These are phyloP conservation scores for Lenzites betulinus DNA, from an alignment of 768 basidiomycete species.

Conservation along the genomic window DNA sequence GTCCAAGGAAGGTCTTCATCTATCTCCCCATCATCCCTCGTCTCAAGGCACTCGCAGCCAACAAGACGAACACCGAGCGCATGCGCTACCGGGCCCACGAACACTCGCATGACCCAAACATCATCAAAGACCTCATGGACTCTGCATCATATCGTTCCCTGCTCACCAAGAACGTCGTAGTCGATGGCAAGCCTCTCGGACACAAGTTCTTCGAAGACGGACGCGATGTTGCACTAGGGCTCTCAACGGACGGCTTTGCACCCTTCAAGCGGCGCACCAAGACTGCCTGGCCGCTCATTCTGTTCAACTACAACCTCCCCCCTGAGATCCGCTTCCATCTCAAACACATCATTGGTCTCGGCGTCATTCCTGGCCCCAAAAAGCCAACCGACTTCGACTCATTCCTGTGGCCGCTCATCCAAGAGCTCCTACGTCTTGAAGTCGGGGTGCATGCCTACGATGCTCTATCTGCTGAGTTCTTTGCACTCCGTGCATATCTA, in stretches of 20 bases:
- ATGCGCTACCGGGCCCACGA: too few species aligned
- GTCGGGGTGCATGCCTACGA: conserved; percentile 40
- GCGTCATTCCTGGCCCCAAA: conserved; percentile 48
- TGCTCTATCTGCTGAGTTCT: conserved; percentile 24
- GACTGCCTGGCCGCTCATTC: conserved; percentile 44
- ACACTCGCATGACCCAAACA: too few species aligned
- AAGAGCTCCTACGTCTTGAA: conserved; percentile 39
- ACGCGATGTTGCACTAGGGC: conserved; percentile 43
- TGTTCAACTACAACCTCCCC: conserved; percentile 45
- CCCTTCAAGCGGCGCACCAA: conserved; percentile 36
- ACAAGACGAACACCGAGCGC: too few species aligned
- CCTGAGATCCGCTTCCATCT: conserved; percentile 40
- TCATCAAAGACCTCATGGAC: too few species aligned
- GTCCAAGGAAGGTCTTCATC: too few species aligned
- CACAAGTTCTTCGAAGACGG: conserved; percentile 38
- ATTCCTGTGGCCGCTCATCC: conserved; percentile 38
- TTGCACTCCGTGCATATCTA: conserved; percentile 34
- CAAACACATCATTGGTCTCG: conserved; percentile 39
- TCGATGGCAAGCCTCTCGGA: conserved; percentile 27
- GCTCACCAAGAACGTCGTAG: conserved; percentile 21
- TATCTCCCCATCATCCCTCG: too few species aligned
- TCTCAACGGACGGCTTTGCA: conserved; percentile 45
- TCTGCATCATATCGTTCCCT: conserved; percentile 11
- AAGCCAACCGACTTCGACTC: conserved; percentile 43
- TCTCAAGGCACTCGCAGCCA: too few species aligned